Evolutionary conservation across 2,329 filamentous ascomycete genomes (phyloP), one percentile per base, ranked within the genome.

Genomic region (Aspergillus sp.): DNA sequence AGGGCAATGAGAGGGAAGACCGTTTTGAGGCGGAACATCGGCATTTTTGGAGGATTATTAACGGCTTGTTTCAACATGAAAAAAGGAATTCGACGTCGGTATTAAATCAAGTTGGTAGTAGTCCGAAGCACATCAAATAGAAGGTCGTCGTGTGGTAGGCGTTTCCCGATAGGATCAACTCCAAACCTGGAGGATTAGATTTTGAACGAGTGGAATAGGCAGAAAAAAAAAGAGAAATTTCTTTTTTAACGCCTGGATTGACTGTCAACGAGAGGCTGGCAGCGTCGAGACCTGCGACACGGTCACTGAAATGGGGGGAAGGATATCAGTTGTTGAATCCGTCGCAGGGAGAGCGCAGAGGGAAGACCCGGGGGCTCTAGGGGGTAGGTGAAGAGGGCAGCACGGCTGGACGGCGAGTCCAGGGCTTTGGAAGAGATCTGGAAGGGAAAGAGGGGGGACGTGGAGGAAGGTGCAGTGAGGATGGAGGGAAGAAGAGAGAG

Each of bases 21-120:
- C 52, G 69, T 69, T 61, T 72, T 73, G 32, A 69, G 59, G 54
- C 72, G 66, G 56, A 74, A 63, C 46, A 69, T 60, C 57, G 70
- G 68, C 70, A 73, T 73, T 57, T 63, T 72, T 64, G 61, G 53
- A 53, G 67, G 57, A 55, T 54, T 55, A 57, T 59, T 57, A 54
- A 24, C 42, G 30, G 38, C 40, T 51, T 68, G 64, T 52, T 68
- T 62, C 54, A 65, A 65, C 64, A 68, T 67, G 61, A 66, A 66
- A 61, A 55, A 47, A 47, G 33, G 32, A 32, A 32, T 45, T 47
- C 26, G 40, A 51, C 43, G 36, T 44, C 32, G 32, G 38, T 17
- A 16, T 48, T 51, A 56, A 26, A 50, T 47, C 48, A 50, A 19
- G 36, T 46, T 47, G 45, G 36, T 49, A 44, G 49, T 49, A 52